Percentiles rank a stretch among this genome's conserved stretches.
phyloP scores from a whole-genome alignment of 345 rosid species.

The Eucalyptus guilfoylei region DNA sequence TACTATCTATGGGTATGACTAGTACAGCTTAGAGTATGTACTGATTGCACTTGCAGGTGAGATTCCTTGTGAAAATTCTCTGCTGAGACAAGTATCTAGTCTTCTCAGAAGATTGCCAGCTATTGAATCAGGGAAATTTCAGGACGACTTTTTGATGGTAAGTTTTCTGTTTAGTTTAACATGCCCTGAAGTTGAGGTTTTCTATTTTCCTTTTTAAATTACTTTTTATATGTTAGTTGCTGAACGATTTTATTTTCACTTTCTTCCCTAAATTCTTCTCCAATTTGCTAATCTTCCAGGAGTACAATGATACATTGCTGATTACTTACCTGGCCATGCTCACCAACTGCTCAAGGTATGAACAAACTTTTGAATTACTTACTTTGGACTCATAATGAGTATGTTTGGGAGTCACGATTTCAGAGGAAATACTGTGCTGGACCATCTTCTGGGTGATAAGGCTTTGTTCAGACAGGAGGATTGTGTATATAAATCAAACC shows the following conservation, averaged over 20 bases:
- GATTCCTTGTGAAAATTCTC: conserved; percentile 84
- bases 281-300: conserved; percentile 24
- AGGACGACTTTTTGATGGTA: conserved; percentile 94
- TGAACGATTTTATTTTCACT: background rate
- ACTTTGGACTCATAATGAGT: background rate
- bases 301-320: conserved; percentile 83
- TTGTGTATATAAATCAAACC: background rate
- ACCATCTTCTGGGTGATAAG: background rate
- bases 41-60: conserved; percentile 48
- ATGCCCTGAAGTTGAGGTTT: background rate
- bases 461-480: background rate
- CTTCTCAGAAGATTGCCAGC: conserved; percentile 92
- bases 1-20: background rate
- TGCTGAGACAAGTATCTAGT: conserved; percentile 86
- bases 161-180: background rate
- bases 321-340: conserved; percentile 83
- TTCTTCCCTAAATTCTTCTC: background rate
- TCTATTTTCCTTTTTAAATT: background rate
- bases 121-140: conserved; percentile 84
- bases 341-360: conserved; percentile 85
- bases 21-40: background rate
- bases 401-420: background rate
- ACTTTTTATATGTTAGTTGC: background rate
- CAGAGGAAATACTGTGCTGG: background rate
- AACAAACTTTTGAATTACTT: background rate